A percentile compares a stretch with the other conserved stretches of the same genome.
Conservation (phyloP, 768 basidiomycete species). For the Hypsizygus marmoreus region DNA sequence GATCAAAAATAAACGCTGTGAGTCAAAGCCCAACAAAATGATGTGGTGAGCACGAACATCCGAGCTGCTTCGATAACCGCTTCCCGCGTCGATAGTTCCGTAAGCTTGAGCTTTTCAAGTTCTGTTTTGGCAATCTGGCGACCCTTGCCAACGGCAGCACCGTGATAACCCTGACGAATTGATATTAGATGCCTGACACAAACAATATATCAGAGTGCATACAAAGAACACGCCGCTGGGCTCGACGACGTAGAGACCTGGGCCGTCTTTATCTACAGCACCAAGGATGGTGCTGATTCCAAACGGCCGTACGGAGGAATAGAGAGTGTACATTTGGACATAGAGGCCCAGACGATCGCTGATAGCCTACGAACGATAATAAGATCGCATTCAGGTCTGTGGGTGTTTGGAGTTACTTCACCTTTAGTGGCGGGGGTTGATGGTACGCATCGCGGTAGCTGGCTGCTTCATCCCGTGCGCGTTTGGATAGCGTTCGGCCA, state of each 20-base stretch:
- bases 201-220: constrained; percentile 27
- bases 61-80: constrained; percentile 92
- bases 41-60: constrained; percentile 63
- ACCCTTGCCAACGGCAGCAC: constrained; percentile 98
- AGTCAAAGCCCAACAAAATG: background rate
- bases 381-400: background rate
- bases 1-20: constrained; percentile 5
- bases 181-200: background rate
- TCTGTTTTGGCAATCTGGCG: constrained; percentile 97
- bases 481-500: constrained; percentile 82
- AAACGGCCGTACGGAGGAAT: constrained; percentile 97
- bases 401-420: constrained; percentile 22
- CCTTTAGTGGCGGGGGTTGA: constrained; percentile 79
- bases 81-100: constrained; percentile 77
- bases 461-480: constrained; percentile 82
- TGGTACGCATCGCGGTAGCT: constrained; percentile 74
- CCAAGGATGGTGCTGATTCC: constrained; percentile 93
- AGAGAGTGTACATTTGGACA: constrained; percentile 94
- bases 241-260: constrained; percentile 87
- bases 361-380: constrained; percentile 27
- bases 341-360: constrained; percentile 85
- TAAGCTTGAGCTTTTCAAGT: constrained; percentile 90
- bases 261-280: constrained; percentile 85
- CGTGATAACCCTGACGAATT: constrained; percentile 79
- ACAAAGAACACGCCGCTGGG: constrained; percentile 93